Conservation (phyloP, 805 yeast genomes). For the Starmerella floricola region DNA sequence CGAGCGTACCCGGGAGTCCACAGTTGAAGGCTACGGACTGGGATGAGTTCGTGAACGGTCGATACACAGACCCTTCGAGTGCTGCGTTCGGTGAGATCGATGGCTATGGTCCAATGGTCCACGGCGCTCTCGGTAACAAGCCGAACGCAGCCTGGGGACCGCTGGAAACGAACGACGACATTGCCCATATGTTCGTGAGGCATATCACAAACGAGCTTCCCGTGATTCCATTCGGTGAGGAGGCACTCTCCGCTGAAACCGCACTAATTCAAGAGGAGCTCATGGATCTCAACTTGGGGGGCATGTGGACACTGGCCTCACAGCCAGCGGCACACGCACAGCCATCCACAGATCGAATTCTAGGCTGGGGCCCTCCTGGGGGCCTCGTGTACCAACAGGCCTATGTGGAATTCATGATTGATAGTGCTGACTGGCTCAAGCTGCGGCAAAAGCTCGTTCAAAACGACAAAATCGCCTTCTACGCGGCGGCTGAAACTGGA, state of each 20-base stretch:
- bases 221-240: conserved; percentile 84
- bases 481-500: conserved; percentile 46
- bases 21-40: conserved; percentile 55
- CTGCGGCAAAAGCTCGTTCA: conserved; percentile 15
- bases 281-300: conserved; percentile 59
- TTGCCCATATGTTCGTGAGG: conserved; percentile 53
- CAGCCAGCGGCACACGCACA: conserved; percentile 88
- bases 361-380: conserved; percentile 94
- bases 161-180: conserved; percentile 49
- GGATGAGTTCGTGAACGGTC: conserved; percentile 95
- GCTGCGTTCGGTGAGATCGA: conserved; percentile 98
- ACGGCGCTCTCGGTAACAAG: conserved; percentile 47
- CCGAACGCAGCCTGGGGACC: conserved; percentile 72
- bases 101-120: conserved; percentile 89
- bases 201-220: conserved; percentile 66
- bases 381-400: conserved; percentile 89
- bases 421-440: conserved; percentile 54
- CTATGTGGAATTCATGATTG: conserved; percentile 80
- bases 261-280: conserved; percentile 85
- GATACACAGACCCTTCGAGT: conserved; percentile 88
- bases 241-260: conserved; percentile 77
- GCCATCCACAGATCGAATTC: conserved; percentile 66
- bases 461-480: conserved; percentile 53
- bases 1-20: conserved; percentile 18
- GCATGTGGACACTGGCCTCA: conserved; percentile 80